Conservation (phyloP, 1,284 basidiomycete species). For the Moniliella sp. region DNA sequence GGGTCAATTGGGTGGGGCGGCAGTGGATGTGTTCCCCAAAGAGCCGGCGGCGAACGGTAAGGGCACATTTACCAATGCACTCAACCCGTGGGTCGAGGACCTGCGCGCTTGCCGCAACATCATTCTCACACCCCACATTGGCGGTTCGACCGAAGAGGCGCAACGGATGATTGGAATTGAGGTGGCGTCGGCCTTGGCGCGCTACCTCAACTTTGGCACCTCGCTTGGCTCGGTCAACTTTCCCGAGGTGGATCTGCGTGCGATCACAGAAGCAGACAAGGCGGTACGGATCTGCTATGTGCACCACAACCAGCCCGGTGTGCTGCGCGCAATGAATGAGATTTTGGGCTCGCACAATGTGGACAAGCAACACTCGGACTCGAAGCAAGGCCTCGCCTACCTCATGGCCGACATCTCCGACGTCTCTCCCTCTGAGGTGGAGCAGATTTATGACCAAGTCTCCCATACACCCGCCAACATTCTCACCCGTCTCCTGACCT, state of each 20-base stretch:
- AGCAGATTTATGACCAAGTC: slow-evolving; percentile 61
- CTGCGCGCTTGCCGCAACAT: slow-evolving; percentile 21
- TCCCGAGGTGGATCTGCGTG: slow-evolving; percentile 90
- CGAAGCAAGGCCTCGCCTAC: slow-evolving; percentile 79
- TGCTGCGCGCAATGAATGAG: slow-evolving; percentile 82
- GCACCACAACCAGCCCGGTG: slow-evolving; percentile 87
- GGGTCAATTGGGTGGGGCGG: slow-evolving; percentile 76
- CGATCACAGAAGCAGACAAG: slow-evolving; percentile 51
- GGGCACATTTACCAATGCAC: slow-evolving; percentile 40
- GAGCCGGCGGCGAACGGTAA: slow-evolving; percentile 75
- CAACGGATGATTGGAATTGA: slow-evolving; percentile 96
- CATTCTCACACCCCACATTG: slow-evolving; percentile 59
- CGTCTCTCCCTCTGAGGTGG: slow-evolving; percentile 62
- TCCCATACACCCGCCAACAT: slow-evolving; percentile 43
- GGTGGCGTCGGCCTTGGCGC: slow-evolving; percentile 59
- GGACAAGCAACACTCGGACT: slow-evolving; percentile 94
- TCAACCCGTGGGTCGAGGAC: slow-evolving; percentile 52
- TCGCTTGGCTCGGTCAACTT: slow-evolving; percentile 84
- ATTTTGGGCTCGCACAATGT: slow-evolving; percentile 79
- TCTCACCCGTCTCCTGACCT: too few relatives aligned
- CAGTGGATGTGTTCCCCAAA: slow-evolving; percentile 73
- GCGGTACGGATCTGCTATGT: slow-evolving; percentile 73
- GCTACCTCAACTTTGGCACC: slow-evolving; percentile 74
- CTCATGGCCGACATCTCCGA: slow-evolving; percentile 86
- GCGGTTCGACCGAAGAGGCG: slow-evolving; percentile 91